Evolutionary conservation across 257 asterid genomes (phyloP), one percentile per base, ranked within the genome.

Genomic region (Apocynum venetum): DNA sequence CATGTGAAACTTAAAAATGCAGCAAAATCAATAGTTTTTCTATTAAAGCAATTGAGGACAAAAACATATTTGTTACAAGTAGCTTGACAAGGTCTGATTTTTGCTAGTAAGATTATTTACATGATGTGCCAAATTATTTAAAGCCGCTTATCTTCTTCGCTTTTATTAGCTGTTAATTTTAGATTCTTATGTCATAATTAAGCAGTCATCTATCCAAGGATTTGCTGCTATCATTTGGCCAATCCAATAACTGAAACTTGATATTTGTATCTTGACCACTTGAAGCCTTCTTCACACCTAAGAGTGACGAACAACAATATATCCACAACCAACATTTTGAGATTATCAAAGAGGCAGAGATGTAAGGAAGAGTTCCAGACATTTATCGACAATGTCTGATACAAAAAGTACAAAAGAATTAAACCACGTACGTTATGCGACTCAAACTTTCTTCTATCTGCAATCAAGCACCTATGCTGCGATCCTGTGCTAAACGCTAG

Each of bases 241-340:
- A 57, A 60, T 74, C 76, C 53, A 90, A 83, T 67, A 81, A 68
- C 72, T 81, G 80, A 80, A 90, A 89, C 72, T 76, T 49, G 67
- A 63, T 79, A 73, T 83, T 89, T 4, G 51, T 38, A 48, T 40
- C 76, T 80, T 82, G 87, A 72, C 76, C 81, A 4, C 2, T 46
- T 25, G 89, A 36, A 82, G 59, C 76, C 74, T 57, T 61, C 77
- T 74, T 80, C 11, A 89, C 79, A 51, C 92, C 97, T 90, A 86
- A 77, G 71, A 79, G 64, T 6, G 80, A 35, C 44, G 25, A 57
- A 47, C 44, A 15, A 72, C 20, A 47, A 38, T 20, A 25, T 25
- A 43, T 60, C 43, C 49, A 25, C 20, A 20, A 35, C 12, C 31
- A 14, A 0, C 17, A 6, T 19, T 25, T 19, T 53, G 65, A 31